phyloP scores from a whole-genome alignment of 768 basidiomycete genomes.

The Pholiota molesta region DNA sequence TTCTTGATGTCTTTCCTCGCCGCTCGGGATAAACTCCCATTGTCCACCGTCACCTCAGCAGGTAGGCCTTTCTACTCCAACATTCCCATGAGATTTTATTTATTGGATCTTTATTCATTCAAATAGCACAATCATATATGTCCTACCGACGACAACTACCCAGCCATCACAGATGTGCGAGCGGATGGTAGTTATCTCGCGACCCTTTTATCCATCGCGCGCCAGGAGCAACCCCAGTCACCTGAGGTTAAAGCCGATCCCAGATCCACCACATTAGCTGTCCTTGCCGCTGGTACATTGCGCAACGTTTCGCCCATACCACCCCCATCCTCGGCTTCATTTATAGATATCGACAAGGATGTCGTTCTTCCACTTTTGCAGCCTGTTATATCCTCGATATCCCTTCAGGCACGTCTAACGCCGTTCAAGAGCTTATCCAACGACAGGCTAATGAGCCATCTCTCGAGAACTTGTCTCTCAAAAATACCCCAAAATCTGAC shows the following conservation, averaged over 20 bases:
- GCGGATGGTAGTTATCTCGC: constrained; percentile 61
- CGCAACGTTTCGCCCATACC: constrained; percentile 79
- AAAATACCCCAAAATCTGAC: constrained; percentile 74
- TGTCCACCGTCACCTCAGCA: constrained; percentile 76
- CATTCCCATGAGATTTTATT: neutral
- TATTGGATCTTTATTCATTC: neutral
- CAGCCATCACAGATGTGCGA: constrained; percentile 68
- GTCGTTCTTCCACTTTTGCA: constrained; percentile 71
- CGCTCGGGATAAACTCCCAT: constrained; percentile 67
- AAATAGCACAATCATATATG: constrained; percentile 88
- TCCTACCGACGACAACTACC: constrained; percentile 91
- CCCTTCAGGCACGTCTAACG: constrained; percentile 53
- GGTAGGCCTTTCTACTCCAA: constrained; percentile 46
- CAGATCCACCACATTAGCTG: constrained; percentile 53
- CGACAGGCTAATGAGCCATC: constrained; percentile 44
- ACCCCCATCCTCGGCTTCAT: constrained; percentile 61
- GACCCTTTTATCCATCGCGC: constrained; percentile 67
- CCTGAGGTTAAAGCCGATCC: constrained; percentile 50
- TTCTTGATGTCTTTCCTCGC: constrained; percentile 92
- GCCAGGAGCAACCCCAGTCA: constrained; percentile 33
- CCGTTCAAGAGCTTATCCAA: constrained; percentile 53
- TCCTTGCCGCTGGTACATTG: constrained; percentile 79
- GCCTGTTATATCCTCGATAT: constrained; percentile 64
- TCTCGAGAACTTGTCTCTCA: constrained; percentile 51
- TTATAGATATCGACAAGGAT: constrained; percentile 71